Evolutionary conservation across 2,329 filamentous ascomycete genomes (phyloP).

Genomic region (Cordyceps tenuipes): DNA sequence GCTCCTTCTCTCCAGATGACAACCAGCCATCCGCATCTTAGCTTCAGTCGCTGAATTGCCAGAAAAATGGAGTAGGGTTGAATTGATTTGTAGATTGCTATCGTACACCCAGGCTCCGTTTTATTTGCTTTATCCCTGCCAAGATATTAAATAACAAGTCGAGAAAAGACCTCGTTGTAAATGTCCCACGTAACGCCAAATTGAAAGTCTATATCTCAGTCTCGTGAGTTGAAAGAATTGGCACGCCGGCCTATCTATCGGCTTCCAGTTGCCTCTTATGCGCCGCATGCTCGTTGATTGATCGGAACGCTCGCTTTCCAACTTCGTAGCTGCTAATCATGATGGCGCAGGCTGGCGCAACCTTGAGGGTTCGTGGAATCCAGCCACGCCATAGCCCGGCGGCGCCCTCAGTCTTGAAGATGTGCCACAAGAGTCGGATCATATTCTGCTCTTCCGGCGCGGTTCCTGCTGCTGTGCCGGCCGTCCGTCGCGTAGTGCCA

Average conservation of each 20-base stretch:
- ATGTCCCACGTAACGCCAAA: conserved; percentile 3
- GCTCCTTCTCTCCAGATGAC: background rate
- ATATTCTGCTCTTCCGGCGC: conserved; percentile 71
- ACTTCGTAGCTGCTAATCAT: conserved; percentile 99
- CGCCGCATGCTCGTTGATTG: conserved; percentile 52
- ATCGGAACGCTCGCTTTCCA: conserved; percentile 77
- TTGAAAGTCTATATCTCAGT: background rate
- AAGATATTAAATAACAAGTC: background rate
- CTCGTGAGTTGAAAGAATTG: background rate
- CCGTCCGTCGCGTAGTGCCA: conserved; percentile 24
- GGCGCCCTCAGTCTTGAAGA: conserved; percentile 76
- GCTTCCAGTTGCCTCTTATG: conserved; percentile 7
- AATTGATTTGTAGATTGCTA: background rate
- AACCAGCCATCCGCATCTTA: background rate
- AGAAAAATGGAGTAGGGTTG: background rate
- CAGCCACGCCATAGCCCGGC: conserved; percentile 82
- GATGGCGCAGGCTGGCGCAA: conserved; percentile 92
- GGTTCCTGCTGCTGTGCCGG: conserved; percentile 26
- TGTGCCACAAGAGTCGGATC: conserved; percentile 78
- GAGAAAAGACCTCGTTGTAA: background rate
- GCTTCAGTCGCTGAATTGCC: background rate
- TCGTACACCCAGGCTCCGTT: conserved; percentile 3
- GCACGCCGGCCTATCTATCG: background rate
- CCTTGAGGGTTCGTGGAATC: conserved; percentile 85
- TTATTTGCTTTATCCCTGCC: background rate